A percentile compares a stretch with the other conserved stretches of the same genome.
Conservation (phyloP, 805 yeast genomes). For the Sugiyamaella chiloensis region DNA sequence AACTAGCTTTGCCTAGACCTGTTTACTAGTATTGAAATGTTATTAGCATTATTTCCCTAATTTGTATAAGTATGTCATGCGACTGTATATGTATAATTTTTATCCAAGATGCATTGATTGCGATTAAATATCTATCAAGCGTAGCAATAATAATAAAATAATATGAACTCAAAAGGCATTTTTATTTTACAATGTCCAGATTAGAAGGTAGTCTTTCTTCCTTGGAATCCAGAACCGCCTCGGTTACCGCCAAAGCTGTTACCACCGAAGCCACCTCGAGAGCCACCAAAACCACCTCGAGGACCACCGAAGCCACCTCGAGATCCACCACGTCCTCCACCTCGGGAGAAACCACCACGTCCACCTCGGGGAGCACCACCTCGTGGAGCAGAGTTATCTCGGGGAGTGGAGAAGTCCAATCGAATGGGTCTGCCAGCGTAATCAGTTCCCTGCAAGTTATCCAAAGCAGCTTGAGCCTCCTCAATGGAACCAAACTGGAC, state of each 20-base stretch:
- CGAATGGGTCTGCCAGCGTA: constrained; percentile 91
- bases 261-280: constrained; percentile 28
- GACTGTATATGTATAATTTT: too few relatives aligned
- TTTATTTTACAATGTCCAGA: background rate
- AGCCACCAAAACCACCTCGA: constrained; percentile 29
- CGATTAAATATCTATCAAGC: too few relatives aligned
- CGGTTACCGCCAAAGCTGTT: constrained; percentile 47
- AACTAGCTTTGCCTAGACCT: too few relatives aligned
- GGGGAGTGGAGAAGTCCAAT: constrained; percentile 92
- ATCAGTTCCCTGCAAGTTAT: constrained; percentile 82
- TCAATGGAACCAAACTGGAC: constrained; percentile 86
- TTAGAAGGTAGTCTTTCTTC: constrained; percentile 45
- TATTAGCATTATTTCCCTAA: too few relatives aligned
- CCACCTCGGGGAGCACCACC: constrained; percentile 41
- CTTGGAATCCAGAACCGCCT: constrained; percentile 65
- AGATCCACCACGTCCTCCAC: constrained; percentile 34
- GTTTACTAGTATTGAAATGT: too few relatives aligned
- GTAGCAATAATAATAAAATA: too few relatives aligned
- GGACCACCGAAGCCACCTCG: constrained; percentile 36
- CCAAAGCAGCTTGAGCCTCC: constrained; percentile 85
- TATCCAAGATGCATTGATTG: too few relatives aligned
- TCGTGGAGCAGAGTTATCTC: constrained; percentile 32
- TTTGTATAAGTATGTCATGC: too few relatives aligned
- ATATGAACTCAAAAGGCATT: too few relatives aligned
- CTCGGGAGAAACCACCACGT: constrained; percentile 22